Percentiles rank a stretch among this genome's conserved stretches.
Evolutionary conservation across 2,329 filamentous ascomycete genomes (phyloP).

Genomic region (Zalaria obscura): DNA sequence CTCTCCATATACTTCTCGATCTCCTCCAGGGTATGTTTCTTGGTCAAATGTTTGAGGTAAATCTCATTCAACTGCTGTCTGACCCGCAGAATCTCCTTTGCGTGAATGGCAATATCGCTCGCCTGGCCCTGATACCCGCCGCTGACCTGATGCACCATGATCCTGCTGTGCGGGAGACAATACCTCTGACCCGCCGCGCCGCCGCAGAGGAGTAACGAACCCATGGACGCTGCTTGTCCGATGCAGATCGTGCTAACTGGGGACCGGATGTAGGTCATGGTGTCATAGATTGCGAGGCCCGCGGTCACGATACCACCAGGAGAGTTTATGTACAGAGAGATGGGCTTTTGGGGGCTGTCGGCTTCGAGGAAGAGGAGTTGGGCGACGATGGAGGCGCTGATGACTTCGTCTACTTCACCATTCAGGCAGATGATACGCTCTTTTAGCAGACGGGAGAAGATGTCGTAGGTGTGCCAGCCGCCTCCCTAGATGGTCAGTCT

Average conservation of each 20-base stretch:
- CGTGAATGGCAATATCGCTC: conserved; percentile 86
- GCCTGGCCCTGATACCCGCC: conserved; percentile 58
- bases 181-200: conserved; percentile 75
- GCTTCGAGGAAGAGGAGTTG: conserved; percentile 97
- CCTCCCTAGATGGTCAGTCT: conserved; percentile 28
- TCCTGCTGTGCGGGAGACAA: conserved; percentile 79
- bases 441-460: conserved; percentile 33
- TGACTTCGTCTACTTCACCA: conserved; percentile 75
- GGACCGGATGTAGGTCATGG: conserved; percentile 90
- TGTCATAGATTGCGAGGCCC: conserved; percentile 83
- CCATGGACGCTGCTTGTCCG: conserved; percentile 91
- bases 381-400: conserved; percentile 87
- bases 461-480: conserved; percentile 36
- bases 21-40: conserved; percentile 56
- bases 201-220: conserved; percentile 72
- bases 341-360: conserved; percentile 85
- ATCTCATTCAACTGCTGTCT: conserved; percentile 80
- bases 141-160: conserved; percentile 95
- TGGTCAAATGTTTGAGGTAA: conserved; percentile 74
- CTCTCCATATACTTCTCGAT: conserved; percentile 94
- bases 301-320: conserved; percentile 88
- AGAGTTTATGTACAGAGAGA: conserved; percentile 96
- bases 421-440: conserved; percentile 93
- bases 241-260: conserved; percentile 92
- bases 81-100: conserved; percentile 85